Conservation (phyloP, 1,284 basidiomycete genomes). For the Naganishia albida region DNA sequence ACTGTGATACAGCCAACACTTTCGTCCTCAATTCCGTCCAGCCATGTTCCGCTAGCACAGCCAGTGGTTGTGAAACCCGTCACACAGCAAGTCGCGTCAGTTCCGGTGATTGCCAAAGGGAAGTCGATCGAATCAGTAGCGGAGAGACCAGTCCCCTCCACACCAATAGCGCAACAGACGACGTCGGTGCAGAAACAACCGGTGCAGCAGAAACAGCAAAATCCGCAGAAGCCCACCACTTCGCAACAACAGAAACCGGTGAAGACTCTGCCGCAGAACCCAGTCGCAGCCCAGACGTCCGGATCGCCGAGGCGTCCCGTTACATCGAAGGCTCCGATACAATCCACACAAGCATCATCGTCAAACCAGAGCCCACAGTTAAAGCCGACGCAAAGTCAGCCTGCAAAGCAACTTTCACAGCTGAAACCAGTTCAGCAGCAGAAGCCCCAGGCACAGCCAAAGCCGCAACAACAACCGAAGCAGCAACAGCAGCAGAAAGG, state of each 20-base stretch:
- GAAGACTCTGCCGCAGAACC: too few species aligned
- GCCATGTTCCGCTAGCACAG: neutral
- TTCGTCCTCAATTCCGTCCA: neutral
- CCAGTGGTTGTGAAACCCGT: neutral
- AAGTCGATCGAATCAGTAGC: neutral
- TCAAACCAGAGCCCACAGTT: too few species aligned
- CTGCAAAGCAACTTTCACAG: neutral
- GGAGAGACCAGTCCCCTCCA: neutral
- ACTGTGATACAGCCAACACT: neutral
- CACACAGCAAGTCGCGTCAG: neutral
- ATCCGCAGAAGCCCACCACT: neutral
- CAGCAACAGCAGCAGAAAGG: neutral
- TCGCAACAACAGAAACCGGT: too few species aligned
- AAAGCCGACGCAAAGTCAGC: too few species aligned
- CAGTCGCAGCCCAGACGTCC: too few species aligned
- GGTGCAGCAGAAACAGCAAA: constrained; percentile 10
- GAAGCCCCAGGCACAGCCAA: neutral
- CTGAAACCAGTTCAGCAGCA: neutral
- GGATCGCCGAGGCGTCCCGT: too few species aligned
- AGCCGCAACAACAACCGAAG: neutral
- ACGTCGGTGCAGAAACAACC: constrained; percentile 4
- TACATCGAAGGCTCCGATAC: too few species aligned
- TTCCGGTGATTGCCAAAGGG: neutral
- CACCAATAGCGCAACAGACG: neutral
- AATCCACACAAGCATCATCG: too few species aligned